Evolutionary conservation across 2,329 filamentous ascomycete genomes (phyloP), one percentile per base, ranked within the genome.

Genomic region (Cryphonectria parasitica): DNA sequence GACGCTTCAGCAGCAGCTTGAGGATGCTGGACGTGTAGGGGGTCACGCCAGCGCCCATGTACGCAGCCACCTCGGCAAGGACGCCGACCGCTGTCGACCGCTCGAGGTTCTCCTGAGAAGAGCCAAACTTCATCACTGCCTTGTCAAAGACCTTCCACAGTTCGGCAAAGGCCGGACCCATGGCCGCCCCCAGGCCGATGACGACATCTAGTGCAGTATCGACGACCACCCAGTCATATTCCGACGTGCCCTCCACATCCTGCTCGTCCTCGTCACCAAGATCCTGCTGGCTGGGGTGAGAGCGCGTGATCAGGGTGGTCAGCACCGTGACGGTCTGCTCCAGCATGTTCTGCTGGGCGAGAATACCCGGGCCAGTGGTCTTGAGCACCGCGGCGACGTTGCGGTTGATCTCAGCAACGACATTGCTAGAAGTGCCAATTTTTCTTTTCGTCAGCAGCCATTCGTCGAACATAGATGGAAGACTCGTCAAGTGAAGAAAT

Each of bases 131-230:
- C 79, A 97, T 85, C 75, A 98, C 87, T 52, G 92, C 92, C 86
- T 96, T 95, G 85, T 97, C 93, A 75, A 98, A 97, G 76, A 97
- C 90, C 86, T 97, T 97, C 94, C 94, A 98, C 73, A 98, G 86
- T 84, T 97, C 92, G 69, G 87, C 87, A 77, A 98, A 98, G 75
- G 90, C 89, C 31, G 87, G 81, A 54, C 96, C 96, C 19, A 98
- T 89, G 43, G 94, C 94, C 63, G 90, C 89, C 28, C 95, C 91
- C 56, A 98, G 88, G 52, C 93, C 94, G 66, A 94, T 93, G 66
- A 98, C 86, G 63, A 97, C 94, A 75, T 98, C 96, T 69, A 98
- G 88, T 49, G 94, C 95, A 13, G 94, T 97, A 83, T 99, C 96
- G 68, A 98, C 92, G 66, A 97, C 91, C 25, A 98, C 89, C 96